Evolutionary conservation across 768 basidiomycete species (phyloP), one percentile per base, ranked within the genome.

Genomic region (Naganishia kalamii): DNA sequence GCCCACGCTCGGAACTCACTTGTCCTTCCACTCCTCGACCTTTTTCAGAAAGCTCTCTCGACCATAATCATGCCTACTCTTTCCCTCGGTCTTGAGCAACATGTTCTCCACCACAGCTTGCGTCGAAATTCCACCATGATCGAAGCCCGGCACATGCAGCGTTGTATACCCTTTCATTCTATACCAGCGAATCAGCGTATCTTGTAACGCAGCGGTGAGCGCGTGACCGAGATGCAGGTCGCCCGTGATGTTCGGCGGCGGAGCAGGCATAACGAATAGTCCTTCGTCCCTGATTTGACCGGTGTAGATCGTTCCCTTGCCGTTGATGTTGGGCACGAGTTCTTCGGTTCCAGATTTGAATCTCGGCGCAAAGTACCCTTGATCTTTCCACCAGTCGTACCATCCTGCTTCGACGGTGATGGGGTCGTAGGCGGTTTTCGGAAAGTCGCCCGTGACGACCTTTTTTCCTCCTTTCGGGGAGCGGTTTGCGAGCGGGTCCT

Each of bases 51-150:
- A 97, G 71, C 83, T 85, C 71, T 94, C 91, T 49, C 96, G 85
- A 0, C 96, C 96, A 21, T 97, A 84, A 76, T 98, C 91, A 77
- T 97, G 92, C 60, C 94, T 81, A 2, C 89, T 90, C 78, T 86
- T 82, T 1, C 90, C 89, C 35, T 87, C 82, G 0, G 84, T 78
- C 80, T 94, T 99, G 81, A 85, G 88, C 35, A 98, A 74, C 19
- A 92, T 84, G 77, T 91, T 92, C 77, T 98, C 96, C 0, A 98
- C 94, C 17, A 99, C 94, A 48, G 90, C 90, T 78, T 99, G 96
- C 0, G 96, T 98, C 0, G 93, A 93, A 66, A 99, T 98, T 64
- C 94, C 93, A 0, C 94, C 96, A 72, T 99, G 96, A 78, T 99
- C 96, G 74, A 93, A 99, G 17, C 96, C 96, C 0, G 96, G 96